Percentiles rank a stretch among this genome's conserved stretches.
Evolutionary conservation across 2,329 filamentous ascomycete species (phyloP).

Genomic region (Penicillium psychrosexuale): DNA sequence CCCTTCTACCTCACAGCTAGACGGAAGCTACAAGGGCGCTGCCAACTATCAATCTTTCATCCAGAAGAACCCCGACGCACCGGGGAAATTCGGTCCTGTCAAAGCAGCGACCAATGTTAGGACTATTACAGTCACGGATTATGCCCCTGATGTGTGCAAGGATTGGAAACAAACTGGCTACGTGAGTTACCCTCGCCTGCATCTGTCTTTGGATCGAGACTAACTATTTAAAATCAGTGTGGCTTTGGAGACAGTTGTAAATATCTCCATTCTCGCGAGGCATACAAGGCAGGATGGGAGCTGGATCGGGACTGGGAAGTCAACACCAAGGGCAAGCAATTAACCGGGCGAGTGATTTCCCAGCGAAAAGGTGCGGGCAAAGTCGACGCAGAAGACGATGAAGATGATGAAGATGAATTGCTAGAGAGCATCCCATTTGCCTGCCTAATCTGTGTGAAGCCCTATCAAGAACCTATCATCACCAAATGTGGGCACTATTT

Average conservation of each 20-base stretch:
- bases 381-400: constrained; percentile 49
- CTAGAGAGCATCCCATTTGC: constrained; percentile 84
- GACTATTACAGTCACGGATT: constrained; percentile 86
- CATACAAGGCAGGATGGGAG: constrained; percentile 88
- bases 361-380: constrained; percentile 45
- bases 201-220: constrained; percentile 53
- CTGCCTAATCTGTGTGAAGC: constrained; percentile 78
- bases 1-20: constrained; percentile 32
- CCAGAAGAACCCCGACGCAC: constrained; percentile 74
- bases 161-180: constrained; percentile 80
- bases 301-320: constrained; percentile 92
- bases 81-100: constrained; percentile 72
- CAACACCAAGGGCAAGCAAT: constrained; percentile 59
- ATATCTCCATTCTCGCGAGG: constrained; percentile 60
- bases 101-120: constrained; percentile 85
- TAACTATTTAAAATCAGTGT: constrained; percentile 40
- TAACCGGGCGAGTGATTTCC: constrained; percentile 49
- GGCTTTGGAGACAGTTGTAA: constrained; percentile 78
- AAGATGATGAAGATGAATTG: constrained; percentile 64
- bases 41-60: constrained; percentile 73
- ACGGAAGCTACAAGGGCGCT: constrained; percentile 74
- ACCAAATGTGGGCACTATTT: constrained; percentile 97
- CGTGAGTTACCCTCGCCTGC: constrained; percentile 4
- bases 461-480: constrained; percentile 75
- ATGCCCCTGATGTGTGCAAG: constrained; percentile 90